phyloP scores from a whole-genome alignment of 495 filamentous ascomycete species.

The Pyronema domesticum region DNA sequence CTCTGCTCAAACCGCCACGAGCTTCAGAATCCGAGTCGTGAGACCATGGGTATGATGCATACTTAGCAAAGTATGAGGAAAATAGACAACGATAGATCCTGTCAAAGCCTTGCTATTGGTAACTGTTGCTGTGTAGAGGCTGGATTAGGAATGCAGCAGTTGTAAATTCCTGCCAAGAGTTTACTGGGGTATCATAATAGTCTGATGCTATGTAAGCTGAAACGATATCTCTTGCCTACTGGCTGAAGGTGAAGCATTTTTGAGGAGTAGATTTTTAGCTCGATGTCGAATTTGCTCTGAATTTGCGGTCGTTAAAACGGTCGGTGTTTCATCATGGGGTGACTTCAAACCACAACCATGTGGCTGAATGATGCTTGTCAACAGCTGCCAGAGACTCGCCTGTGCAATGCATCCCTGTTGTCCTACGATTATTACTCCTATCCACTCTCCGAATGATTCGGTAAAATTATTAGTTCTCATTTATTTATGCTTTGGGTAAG shows the following conservation, averaged over 20 bases:
- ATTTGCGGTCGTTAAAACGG: not conserved
- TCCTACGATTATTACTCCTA: no score
- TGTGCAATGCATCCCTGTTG: no score
- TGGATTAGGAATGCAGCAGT: not conserved
- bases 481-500: no score
- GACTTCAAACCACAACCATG: conserved; percentile 1
- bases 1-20: not conserved
- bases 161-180: not conserved
- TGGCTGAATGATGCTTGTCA: not conserved
- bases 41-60: not conserved
- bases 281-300: not conserved
- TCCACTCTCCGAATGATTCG: no score
- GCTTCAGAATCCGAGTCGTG: conserved; percentile 1
- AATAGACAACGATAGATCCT: not conserved
- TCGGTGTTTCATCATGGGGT: not conserved
- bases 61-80: not conserved
- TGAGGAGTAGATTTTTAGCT: not conserved
- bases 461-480: no score
- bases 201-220: not conserved
- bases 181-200: not conserved
- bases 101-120: not conserved
- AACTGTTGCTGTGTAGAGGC: not conserved
- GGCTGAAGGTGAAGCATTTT: not conserved
- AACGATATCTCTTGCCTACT: not conserved
- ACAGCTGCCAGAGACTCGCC: no score